Base-by-base conservation (phyloP, 2,329 filamentous ascomycete genomes). In the Talaromyces sp. region DNA sequence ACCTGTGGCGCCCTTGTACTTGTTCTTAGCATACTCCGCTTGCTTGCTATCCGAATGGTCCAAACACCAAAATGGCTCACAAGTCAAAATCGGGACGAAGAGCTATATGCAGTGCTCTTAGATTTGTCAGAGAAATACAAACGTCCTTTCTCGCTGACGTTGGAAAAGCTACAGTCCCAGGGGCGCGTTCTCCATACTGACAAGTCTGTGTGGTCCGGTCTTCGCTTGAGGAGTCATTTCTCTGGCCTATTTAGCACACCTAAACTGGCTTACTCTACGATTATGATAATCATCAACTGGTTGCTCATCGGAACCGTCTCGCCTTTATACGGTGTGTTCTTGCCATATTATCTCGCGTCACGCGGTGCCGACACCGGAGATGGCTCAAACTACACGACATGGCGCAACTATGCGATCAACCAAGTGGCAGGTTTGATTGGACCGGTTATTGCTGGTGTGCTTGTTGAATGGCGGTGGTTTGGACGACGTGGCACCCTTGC, bases 281-380 rank as follows among this genome's bases (percentile, higher is more conserved):
- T 44, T n/a, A 59, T 59, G 57, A 54, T 59, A 4, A 59, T 59
- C 16, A 27, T 54, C 18, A 59, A 59, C 34, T 59, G 57, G 57
- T 33, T 59, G 14, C 57, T 59, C 18, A 59, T 59, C 44, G 57
- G 57, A 16, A 59, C 57, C 2, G 57, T 59, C n/a, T 59, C 57
- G n/a, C 57, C 57, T 10, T 14, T 59, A n/a, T 59, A 53, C 14
- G 14, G 42, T n/a, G 47, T 59, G 6, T 59, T 59, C 23, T 42
- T 54, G 12, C 57, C 57, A 8, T 55, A 59, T 18, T 59, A 59
- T 14, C 50, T 59, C 31, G 34, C 34, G 27, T 59, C 57, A 16
- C 50, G 50, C 27, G 57, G 57, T 14, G 57, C 57, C 1, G 33
- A 59, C n/a, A 59, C 57, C 14, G 57, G 57, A 12, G 34, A 54